Evolutionary conservation across 805 yeast genomes (phyloP), one percentile per base, ranked within the genome.

Genomic region (Lachancea cidri): DNA sequence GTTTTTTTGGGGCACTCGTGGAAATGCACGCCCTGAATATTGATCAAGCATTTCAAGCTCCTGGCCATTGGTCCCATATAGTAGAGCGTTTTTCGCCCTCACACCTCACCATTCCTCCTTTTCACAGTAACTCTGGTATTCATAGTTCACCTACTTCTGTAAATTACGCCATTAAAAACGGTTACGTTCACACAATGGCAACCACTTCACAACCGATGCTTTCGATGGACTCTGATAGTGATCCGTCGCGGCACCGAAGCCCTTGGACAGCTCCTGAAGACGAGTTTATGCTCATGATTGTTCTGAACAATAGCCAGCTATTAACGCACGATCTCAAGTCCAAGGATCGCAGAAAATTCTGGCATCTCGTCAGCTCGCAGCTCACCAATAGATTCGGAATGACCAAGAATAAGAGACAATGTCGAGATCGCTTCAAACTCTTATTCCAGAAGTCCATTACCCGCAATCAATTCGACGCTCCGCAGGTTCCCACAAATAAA

Each of bases 351-450:
- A 20, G 36, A 24, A 19, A 20, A 20, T 40, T 40, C 25, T 40
- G 43, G 43, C 36, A 35, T 19, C 39, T 27, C 39, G 33, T 40
- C 24, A 15, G 36, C 25, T n/a, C n/a, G 11, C 33, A 30, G 24
- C 35, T 40, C 20, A 17, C 15, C 16, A 17, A 29, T 8, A 11
- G 19, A 18, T 33, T 14, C 19, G 24, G 14, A 15, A 24, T 40
- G 27, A n/a, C n/a, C 35, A 40, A 29, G 33, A 40, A 40, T 35
- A 18, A 31, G 16, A 35, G 43, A 18, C 43, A 40, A 29, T 40
- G 43, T 19, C 39, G 43, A 2, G 43, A 40, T 14, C 35, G 43
- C 15, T 40, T 40, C 35, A 35, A 34, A 19, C 25, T 35, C 14
- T 29, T 40, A 24, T 40, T 35, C 33, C 42, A 34, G 30, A 18